Conservation (phyloP, 1,284 basidiomycete genomes). For the Ceratobasidium theobromae region DNA sequence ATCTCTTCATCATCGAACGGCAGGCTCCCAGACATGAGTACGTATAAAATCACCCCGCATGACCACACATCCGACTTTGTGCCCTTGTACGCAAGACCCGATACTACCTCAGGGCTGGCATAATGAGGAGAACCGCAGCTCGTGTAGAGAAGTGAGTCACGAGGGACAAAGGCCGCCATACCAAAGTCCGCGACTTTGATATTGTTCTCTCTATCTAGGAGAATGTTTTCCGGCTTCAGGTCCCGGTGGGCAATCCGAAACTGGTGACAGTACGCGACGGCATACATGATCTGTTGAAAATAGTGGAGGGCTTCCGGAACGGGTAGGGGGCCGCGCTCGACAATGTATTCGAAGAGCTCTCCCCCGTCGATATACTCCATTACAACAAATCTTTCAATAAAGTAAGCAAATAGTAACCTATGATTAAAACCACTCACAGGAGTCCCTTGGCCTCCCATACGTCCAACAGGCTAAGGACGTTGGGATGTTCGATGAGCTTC, state of each 20-base stretch:
- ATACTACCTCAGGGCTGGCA: slow-evolving; percentile 92
- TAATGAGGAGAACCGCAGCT: slow-evolving; percentile 97
- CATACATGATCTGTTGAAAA: slow-evolving; percentile 96
- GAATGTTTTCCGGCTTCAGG: slow-evolving; percentile 94
- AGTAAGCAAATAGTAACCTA: background rate
- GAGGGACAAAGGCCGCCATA: slow-evolving; percentile 91
- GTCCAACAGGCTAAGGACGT: slow-evolving; percentile 89
- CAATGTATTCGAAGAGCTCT: slow-evolving; percentile 95
- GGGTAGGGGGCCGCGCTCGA: slow-evolving; percentile 78
- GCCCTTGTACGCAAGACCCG: slow-evolving; percentile 86
- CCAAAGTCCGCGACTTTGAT: slow-evolving; percentile 99
- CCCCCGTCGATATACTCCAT: slow-evolving; percentile 98
- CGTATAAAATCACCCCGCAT: slow-evolving; percentile 94
- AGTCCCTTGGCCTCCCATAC: slow-evolving; percentile 95
- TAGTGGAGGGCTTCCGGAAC: slow-evolving; percentile 84
- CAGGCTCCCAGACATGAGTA: slow-evolving; percentile 84
- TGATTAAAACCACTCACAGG: slow-evolving; percentile 54
- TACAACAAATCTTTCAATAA: slow-evolving; percentile 64
- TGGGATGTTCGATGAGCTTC: slow-evolving; percentile 98
- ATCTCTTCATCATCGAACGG: slow-evolving; percentile 93
- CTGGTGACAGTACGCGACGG: slow-evolving; percentile 93
- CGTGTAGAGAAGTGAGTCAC: slow-evolving; percentile 72
- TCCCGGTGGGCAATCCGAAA: slow-evolving; percentile 98
- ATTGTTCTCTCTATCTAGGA: slow-evolving; percentile 81
- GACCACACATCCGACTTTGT: slow-evolving; percentile 95